These are phyloP conservation scores for Euphrasia confusa DNA, from an alignment of 257 asterid genomes.

Conservation along the genomic window DNA sequence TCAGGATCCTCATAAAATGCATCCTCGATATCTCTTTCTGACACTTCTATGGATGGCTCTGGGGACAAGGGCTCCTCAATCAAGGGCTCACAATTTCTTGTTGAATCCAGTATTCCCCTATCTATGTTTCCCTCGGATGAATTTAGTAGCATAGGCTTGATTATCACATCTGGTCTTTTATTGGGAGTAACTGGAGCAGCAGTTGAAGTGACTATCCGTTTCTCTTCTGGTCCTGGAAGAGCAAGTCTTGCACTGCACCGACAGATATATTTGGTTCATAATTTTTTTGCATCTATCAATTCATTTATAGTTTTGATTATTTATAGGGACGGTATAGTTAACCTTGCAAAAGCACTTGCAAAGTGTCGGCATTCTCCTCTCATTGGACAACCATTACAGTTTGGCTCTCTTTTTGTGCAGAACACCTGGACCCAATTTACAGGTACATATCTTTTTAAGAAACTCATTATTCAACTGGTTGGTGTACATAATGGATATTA, in stretches of 20 bases:
- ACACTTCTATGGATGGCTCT: constrained; percentile 46
- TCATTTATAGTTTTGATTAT: constrained; percentile 18
- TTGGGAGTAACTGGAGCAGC: constrained; percentile 29
- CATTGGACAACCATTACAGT: constrained; percentile 31
- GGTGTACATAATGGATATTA: too few relatives aligned
- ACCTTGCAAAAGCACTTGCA: background rate
- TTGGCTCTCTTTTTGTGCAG: constrained; percentile 23
- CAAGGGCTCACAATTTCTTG: constrained; percentile 53
- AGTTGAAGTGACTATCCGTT: constrained; percentile 30
- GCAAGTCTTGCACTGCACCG: constrained; percentile 89
- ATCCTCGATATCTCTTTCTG: constrained; percentile 80
- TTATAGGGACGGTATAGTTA: constrained; percentile 21
- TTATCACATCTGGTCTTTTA: constrained; percentile 23
- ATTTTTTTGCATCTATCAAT: background rate
- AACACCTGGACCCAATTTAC: background rate
- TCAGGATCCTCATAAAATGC: constrained; percentile 74
- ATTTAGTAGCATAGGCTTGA: constrained; percentile 46
- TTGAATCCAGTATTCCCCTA: constrained; percentile 25
- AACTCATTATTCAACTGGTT: background rate
- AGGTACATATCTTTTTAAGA: background rate
- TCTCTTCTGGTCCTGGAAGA: constrained; percentile 82
- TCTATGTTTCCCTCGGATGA: constrained; percentile 36
- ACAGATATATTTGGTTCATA: constrained; percentile 18
- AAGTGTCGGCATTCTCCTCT: constrained; percentile 24
- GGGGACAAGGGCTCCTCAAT: constrained; percentile 85